Percentiles rank a stretch among this genome's conserved stretches.
Conservation (phyloP, 177 flowering plant species). For the Tripterygium wilfordii region DNA sequence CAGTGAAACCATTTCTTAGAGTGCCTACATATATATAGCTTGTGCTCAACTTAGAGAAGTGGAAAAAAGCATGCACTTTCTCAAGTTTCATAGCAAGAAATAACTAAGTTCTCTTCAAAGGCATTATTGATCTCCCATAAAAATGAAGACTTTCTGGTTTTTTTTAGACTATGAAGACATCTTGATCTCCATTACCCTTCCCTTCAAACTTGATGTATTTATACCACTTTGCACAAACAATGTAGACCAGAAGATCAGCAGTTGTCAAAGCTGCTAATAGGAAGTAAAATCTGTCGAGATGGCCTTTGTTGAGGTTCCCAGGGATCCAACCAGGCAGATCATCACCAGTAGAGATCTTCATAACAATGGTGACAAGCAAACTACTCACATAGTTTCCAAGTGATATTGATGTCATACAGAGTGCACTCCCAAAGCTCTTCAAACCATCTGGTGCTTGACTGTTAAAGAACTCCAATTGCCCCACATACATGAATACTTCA, state of each 20-base stretch:
- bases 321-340: constrained; percentile 64
- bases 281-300: too few relatives aligned
- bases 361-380: constrained; percentile 39
- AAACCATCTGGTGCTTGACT: constrained; percentile 53
- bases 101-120: too few relatives aligned
- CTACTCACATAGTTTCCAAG: constrained; percentile 60
- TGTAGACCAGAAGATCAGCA: constrained; percentile 36
- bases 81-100: too few relatives aligned
- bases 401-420: constrained; percentile 55
- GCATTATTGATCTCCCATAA: too few relatives aligned
- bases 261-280: constrained; percentile 49
- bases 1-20: too few relatives aligned
- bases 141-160: too few relatives aligned
- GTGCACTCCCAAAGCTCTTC: too few relatives aligned
- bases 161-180: too few relatives aligned
- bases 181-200: constrained; percentile 6
- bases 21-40: too few relatives aligned
- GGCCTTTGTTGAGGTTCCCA: constrained; percentile 59
- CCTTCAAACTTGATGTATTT: constrained; percentile 34
- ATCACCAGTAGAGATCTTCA: constrained; percentile 33
- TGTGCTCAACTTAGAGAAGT: too few relatives aligned
- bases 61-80: too few relatives aligned
- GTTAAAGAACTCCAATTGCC: constrained; percentile 60
- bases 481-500: constrained; percentile 52
- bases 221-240: constrained; percentile 49